These are phyloP conservation scores for Puccinia coronata DNA, from an alignment of 1,284 basidiomycete genomes.

Conservation along the genomic window DNA sequence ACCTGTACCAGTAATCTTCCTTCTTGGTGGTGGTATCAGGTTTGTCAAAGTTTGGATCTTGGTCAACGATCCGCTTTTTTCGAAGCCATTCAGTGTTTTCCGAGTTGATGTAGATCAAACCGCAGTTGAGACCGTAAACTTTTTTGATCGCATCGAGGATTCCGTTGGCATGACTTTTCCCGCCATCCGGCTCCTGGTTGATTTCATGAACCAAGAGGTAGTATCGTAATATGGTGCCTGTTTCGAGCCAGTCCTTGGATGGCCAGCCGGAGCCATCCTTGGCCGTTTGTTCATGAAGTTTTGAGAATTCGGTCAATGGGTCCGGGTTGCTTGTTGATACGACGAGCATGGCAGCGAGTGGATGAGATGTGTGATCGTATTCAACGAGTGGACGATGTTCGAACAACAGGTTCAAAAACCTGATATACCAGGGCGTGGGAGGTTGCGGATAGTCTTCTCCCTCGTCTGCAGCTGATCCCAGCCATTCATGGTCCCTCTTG, in stretches of 20 bases:
- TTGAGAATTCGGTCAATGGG: slow-evolving; percentile 55
- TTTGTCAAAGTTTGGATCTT: slow-evolving; percentile 37
- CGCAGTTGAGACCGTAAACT: slow-evolving; percentile 58
- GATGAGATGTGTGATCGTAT: slow-evolving; percentile 29
- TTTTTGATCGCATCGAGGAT: slow-evolving; percentile 56
- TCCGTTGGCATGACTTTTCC: slow-evolving; percentile 51
- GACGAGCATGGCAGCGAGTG: slow-evolving; percentile 53
- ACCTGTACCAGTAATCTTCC: slow-evolving; percentile 9
- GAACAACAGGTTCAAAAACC: slow-evolving; percentile 36
- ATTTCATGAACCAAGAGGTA: slow-evolving; percentile 56
- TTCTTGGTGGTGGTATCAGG: not conserved
- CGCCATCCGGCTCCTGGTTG: slow-evolving; percentile 26
- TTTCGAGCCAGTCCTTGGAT: slow-evolving; percentile 51
- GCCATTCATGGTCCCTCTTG: slow-evolving; percentile 46
- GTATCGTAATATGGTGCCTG: slow-evolving; percentile 54
- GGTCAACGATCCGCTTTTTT: slow-evolving; percentile 50
- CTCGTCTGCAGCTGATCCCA: not conserved
- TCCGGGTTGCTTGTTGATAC: slow-evolving; percentile 56
- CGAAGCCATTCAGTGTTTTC: slow-evolving; percentile 41
- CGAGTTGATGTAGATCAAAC: slow-evolving; percentile 56
- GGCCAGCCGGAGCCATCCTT: slow-evolving; percentile 49
- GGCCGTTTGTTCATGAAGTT: slow-evolving; percentile 54
- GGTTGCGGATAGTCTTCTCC: slow-evolving; percentile 13
- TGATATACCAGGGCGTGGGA: slow-evolving; percentile 52
- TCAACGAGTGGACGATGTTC: not conserved